Evolutionary conservation across 441 rosid genomes (phyloP), one percentile per base, ranked within the genome.

Genomic region (Croton setiger): DNA sequence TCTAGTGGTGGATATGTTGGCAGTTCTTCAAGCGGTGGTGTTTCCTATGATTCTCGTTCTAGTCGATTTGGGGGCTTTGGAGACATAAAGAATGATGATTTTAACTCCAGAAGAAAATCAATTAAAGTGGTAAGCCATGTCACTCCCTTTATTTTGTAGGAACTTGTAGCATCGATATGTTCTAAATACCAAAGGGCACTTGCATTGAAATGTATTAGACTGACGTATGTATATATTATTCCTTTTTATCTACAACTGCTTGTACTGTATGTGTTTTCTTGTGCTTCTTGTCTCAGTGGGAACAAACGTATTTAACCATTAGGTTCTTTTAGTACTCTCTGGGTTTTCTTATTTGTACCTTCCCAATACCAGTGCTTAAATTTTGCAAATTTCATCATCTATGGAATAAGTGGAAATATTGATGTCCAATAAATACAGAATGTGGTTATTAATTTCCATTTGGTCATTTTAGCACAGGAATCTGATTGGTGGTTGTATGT

Each of bases 21-120:
- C 35, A 62, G 39, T 13, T 51, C 13, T 33, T 64, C 75, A 8
- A 59, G 66, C 65, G 53, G 43, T 39, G 43, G 43, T 5, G 53
- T 54, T 44, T 64, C 11, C 21, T 69, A 54, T 49, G 58, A 49
- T 60, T 75, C 76, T 66, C 44, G 36, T 44, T 71, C 82, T 12
- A 45, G 74, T 62, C 75, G 55, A n/a, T 79, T 76, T 72, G 84
- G 85, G 53, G 20, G 79, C 39, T 75, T 69, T 20, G 71, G 78
- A 7, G 60, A 76, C 17, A 8, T 35, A 12, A 41, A 21, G 52
- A 48, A 27, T 60, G 44, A 33, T 52, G 58, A 35, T 48, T 51
- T 36, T 13, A 31, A 31, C n/a, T 3, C 27, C 37, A 14, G 54
- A 15, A 63, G 61, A 63, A 44, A 3, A 71, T 27, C 8, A 3